Evolutionary conservation across 2,329 filamentous ascomycete genomes (phyloP), one percentile per base, ranked within the genome.

Genomic region (Neofusicoccum cordaticola): DNA sequence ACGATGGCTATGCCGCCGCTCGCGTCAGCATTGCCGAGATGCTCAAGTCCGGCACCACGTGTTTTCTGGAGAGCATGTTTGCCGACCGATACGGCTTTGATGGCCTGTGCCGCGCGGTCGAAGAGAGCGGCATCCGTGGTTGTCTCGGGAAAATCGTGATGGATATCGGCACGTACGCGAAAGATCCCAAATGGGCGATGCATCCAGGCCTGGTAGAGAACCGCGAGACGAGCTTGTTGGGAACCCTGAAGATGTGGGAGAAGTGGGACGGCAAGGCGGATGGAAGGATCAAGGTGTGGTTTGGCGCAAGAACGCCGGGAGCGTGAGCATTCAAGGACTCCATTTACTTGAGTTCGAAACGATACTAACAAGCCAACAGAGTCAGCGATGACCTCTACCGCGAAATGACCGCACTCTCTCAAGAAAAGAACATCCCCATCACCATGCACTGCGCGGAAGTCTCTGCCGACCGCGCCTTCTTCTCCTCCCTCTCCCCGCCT

Each of bases 21-120:
- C 71, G 79, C 5, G 71, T 84, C 44, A 83, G 78, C 19, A 82
- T 84, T 44, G 81, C 79, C 0, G 82, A 84, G 71, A 82, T 84
- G 81, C 72, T 84, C 39, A 78, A 79, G 69, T 79, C 75, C 3
- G 82, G 82, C 0, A 84, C 82, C 3, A 84, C 82, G 2, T 82
- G 79, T 67, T 84, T 85, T 66, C 72, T 84, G 5, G 82, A 84
- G 69, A 82, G 81, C 47, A 83, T 84, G 82, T 81, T 81, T 65
- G 78, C 80, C 5, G 75, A 82, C 68, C 76, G 80, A 15, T 81
- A 80, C 62, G 80, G 80, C 3, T 82, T 82, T 63, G 79, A 82
- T 62, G 79, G 79, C 3, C 73, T 82, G 4, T 77, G 74, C 64
- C 71, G 69, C 31, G 80, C 79, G 0, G 80, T 82, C 2, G 76